Evolutionary conservation across 805 yeast genomes (phyloP), one percentile per base, ranked within the genome.

Genomic region (Saturnispora kantuleensis): DNA sequence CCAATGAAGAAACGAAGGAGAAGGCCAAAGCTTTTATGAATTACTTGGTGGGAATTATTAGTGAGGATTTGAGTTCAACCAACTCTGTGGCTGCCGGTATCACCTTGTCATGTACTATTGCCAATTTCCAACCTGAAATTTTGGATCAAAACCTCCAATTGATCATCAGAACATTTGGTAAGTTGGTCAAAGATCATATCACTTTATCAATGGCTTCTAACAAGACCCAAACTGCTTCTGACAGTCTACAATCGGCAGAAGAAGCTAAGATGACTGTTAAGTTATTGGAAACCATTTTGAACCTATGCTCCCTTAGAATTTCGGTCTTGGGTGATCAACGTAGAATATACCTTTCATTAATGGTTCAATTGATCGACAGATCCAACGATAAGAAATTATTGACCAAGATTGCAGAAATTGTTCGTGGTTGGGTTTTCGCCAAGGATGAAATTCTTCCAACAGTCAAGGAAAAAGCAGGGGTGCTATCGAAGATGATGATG

Each of bases 381-480:
- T 84, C 96, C 0, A 72, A 77, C 47, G 96, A 89, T 55, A 79
- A 79, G 48, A 78, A 74, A 18, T 74, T 93, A 8, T 68, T 89
- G 48, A 76, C 76, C 48, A 82, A 81, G 56, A 84, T 93, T 38
- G 77, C 90, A 21, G 71, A 72, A 28, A 79, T 88, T 51, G 90
- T 89, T 1, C 77, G 89, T 55, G 73, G 74, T 12, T 93, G 99
- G 98, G 90, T 89, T 0, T 88, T 94, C 57, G 76, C 86, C 2
- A 76, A 81, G 46, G 69, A 77, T 4, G 96, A 86, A 51, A 70
- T 86, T 17, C 88, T 88, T 68, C 99, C 99, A 3, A 86, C 97
- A 0, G 79, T 84, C 2, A 94, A 93, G 59, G 99, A 93, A 57
- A 93, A 93, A 59, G 96, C 97, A 1, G 97, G 95, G 0, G 81